Percentiles rank a stretch among this genome's conserved stretches.
phyloP scores from a whole-genome alignment of 192 early-diverging fungal species.

The Spinellus fusiger region DNA sequence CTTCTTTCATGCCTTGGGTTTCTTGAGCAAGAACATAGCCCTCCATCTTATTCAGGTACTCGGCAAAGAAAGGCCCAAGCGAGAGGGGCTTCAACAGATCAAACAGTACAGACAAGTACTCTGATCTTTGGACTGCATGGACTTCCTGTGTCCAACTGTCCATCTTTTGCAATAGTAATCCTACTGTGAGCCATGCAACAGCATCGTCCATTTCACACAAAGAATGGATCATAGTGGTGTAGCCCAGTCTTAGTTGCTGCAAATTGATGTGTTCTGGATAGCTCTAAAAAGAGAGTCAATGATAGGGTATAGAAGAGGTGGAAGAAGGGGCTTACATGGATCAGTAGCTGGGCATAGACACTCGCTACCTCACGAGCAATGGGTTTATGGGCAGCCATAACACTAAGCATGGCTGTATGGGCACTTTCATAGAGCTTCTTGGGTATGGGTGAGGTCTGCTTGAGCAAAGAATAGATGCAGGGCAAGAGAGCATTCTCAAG shows the following conservation, averaged over 20 bases:
- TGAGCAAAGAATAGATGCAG: constrained; percentile 36
- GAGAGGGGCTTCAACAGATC: constrained; percentile 32
- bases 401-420: constrained; percentile 40
- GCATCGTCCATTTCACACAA: constrained; percentile 45
- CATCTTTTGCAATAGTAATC: constrained; percentile 35
- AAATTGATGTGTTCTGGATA: constrained; percentile 42
- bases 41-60: constrained; percentile 9
- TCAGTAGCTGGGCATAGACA: constrained; percentile 42
- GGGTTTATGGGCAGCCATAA: constrained; percentile 40
- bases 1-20: constrained; percentile 2
- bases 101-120: constrained; percentile 19
- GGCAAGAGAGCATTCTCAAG: constrained; percentile 43
- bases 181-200: constrained; percentile 45
- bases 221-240: constrained; percentile 42
- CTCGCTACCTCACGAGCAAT: constrained; percentile 41
- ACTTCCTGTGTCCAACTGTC: constrained; percentile 12
- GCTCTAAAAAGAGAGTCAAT: constrained; percentile 21
- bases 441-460: constrained; percentile 26
- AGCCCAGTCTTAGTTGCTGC: constrained; percentile 43
- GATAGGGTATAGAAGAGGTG: background rate
- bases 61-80: constrained; percentile 25
- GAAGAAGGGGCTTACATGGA: constrained; percentile 25
- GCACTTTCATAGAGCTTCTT: constrained; percentile 45
- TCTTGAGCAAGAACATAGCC: constrained; percentile 9
- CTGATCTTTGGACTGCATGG: constrained; percentile 5